Percentiles rank a stretch among this genome's conserved stretches.
Evolutionary conservation across 164 flowering plant genomes (phyloP).

Genomic region (Vitis vinifera): ASM3070453v1 NC_081822.1:2945501-2946000

Average conservation of each 20-base stretch:
- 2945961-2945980: slow-evolving; percentile 21
- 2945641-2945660: too few relatives aligned
- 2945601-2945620: too few relatives aligned
- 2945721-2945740: too few relatives aligned
- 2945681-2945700: too few relatives aligned
- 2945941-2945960: slow-evolving; percentile 3
- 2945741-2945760: slow-evolving; percentile 1
- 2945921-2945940: background rate
- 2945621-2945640: too few relatives aligned
- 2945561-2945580: too few relatives aligned
- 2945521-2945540: too few relatives aligned
- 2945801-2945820: background rate
- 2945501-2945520: too few relatives aligned
- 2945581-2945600: too few relatives aligned
- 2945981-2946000: slow-evolving; percentile 21
- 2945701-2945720: too few relatives aligned
- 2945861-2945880: slow-evolving; percentile 5
- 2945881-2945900: background rate
- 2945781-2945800: slow-evolving; percentile 5
- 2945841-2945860: background rate
- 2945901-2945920: background rate
- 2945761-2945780: background rate
- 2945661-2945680: too few relatives aligned
- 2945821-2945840: background rate
- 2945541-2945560: too few relatives aligned